Evolutionary conservation across 805 yeast genomes (phyloP).

Genomic region (Yarrowia sp.): DNA sequence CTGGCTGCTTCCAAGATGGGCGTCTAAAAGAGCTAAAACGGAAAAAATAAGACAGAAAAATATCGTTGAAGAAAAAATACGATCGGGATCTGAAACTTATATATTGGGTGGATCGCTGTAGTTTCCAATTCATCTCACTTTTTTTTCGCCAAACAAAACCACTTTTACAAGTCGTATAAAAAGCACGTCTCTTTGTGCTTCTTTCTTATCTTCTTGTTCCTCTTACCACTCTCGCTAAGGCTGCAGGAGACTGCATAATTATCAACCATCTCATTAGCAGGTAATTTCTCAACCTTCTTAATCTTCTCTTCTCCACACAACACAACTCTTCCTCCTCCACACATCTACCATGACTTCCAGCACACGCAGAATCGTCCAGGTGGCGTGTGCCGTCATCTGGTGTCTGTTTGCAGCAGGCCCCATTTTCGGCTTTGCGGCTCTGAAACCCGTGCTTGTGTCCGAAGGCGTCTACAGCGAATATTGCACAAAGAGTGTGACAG

Average conservation of each 20-base stretch:
- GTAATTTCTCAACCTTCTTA: too few relatives aligned
- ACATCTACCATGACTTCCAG: not conserved
- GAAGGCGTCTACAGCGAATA: slow-evolving; percentile 71
- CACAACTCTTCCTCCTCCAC: not conserved
- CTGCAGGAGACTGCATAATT: not conserved
- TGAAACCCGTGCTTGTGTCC: slow-evolving; percentile 72
- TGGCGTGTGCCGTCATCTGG: slow-evolving; percentile 75
- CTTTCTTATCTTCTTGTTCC: too few relatives aligned
- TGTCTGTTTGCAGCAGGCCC: slow-evolving; percentile 91
- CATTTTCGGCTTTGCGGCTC: slow-evolving; percentile 92
- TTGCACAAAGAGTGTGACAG: slow-evolving; percentile 42
- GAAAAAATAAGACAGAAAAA: too few relatives aligned
- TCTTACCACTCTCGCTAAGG: not conserved
- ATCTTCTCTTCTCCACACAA: not conserved
- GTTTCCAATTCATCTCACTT: too few relatives aligned
- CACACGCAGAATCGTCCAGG: slow-evolving; percentile 42
- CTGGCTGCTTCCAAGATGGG: too few relatives aligned
- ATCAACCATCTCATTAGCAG: not conserved
- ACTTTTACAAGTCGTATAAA: too few relatives aligned
- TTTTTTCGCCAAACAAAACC: too few relatives aligned
- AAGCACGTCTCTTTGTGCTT: too few relatives aligned
- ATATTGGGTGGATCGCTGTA: too few relatives aligned
- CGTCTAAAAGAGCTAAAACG: too few relatives aligned
- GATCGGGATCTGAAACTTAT: too few relatives aligned
- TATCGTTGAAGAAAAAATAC: too few relatives aligned